Conservation (phyloP, 805 yeast species). For the Ogataea philodendri region DNA sequence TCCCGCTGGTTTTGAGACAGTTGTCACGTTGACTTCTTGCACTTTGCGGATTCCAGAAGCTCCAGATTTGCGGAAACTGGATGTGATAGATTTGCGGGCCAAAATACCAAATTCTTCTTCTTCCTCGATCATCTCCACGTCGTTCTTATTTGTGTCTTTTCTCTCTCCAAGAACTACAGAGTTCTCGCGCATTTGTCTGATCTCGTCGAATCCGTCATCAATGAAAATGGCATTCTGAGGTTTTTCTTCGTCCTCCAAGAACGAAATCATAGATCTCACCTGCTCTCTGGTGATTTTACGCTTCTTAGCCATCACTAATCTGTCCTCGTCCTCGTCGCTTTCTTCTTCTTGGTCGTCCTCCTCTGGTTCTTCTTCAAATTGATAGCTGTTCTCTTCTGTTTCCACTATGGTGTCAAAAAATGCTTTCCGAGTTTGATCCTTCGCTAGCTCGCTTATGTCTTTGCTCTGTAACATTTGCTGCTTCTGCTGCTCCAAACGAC, state of each 20-base stretch:
- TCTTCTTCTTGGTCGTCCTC: slow-evolving; percentile 19
- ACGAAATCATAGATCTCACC: slow-evolving; percentile 28
- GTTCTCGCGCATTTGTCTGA: slow-evolving; percentile 47
- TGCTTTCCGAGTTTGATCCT: slow-evolving; percentile 59
- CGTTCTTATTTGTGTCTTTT: slow-evolving; percentile 8
- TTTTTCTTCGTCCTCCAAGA: slow-evolving; percentile 27
- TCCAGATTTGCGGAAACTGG: slow-evolving; percentile 26
- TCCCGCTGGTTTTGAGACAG: slow-evolving; percentile 25
- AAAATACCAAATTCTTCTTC: slow-evolving; percentile 25
- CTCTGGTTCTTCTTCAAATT: slow-evolving; percentile 28
- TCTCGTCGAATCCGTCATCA: slow-evolving; percentile 36
- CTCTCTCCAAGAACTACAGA: slow-evolving; percentile 49
- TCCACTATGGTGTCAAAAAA: slow-evolving; percentile 60
- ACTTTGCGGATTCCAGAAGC: slow-evolving; percentile 13
- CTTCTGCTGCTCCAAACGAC: slow-evolving; percentile 44
- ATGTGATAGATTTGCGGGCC: slow-evolving; percentile 30
- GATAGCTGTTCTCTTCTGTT: slow-evolving; percentile 31
- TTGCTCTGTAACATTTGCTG: slow-evolving; percentile 45
- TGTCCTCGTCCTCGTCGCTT: slow-evolving; percentile 21
- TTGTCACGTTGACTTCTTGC: slow-evolving; percentile 32
- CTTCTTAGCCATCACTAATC: slow-evolving; percentile 27
- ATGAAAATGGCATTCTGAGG: slow-evolving; percentile 35
- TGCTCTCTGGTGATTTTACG: slow-evolving; percentile 34
- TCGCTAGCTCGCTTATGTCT: slow-evolving; percentile 42
- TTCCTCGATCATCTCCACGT: slow-evolving; percentile 12